Base-by-base conservation (phyloP, 2,329 filamentous ascomycete species). In the Neopestalotiopsis sp. region DNA sequence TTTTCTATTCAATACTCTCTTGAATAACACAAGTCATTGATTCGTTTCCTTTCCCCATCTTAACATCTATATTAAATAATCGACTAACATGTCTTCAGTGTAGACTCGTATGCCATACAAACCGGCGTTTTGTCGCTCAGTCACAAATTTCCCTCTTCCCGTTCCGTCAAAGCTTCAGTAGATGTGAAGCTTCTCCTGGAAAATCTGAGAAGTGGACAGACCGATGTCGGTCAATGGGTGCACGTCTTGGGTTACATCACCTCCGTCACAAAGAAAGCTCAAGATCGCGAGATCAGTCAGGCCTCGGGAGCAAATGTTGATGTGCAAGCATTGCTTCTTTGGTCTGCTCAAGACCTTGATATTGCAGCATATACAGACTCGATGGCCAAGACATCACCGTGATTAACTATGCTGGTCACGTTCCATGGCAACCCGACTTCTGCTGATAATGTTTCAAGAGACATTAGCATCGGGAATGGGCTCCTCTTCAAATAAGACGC, bases 231-330 rank as follows among this genome's bases (percentile, higher is more conserved):
- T n/a, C 87, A 91, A 69, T 98, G 95, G 94, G 81, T 98, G 64
- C 97, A 98, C 77, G 86, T 98, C 3, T 88, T 98, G 72, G 95
- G 95, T 5, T 97, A 97, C 78, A 84, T 95, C 67, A 85, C 83
- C 56, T 77, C 77, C 58, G 65, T 74, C 60, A 34, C 13, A 3
- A 52, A n/a, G 14, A 62, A 42, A 62, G 4, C 34, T 40, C 30
- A 17, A 32, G 13, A 13, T 34, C 12, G 30, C 6, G 45, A 40
- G n/a, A 56, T 9, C 9, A 6, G 34, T n/a, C 71, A 69, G 12
- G 3, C 20, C 32, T 56, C 69, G 42, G 69, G 72, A 17, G 71
- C 34, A 76, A 82, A 68, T 30, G 66, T 82, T 12, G 78, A 78
- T 67, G 83, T 97, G 20, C 52, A 59, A 45, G 94, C 93, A 1